Conservation (phyloP, 2,329 filamentous ascomycete species). For the Exophiala sp. region DNA sequence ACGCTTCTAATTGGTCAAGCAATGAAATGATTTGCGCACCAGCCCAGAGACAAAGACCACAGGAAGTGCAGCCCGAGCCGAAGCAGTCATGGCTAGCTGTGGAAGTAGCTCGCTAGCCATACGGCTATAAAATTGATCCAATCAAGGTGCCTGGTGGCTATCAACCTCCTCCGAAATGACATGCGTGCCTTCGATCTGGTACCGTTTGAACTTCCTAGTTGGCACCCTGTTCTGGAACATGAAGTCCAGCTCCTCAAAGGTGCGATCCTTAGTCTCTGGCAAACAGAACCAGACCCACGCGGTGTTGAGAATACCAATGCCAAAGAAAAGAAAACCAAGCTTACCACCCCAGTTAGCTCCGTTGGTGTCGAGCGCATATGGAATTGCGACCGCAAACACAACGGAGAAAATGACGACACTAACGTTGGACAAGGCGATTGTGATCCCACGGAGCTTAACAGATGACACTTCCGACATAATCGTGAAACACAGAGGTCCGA, state of each 20-base stretch:
- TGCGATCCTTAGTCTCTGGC: constrained; percentile 26
- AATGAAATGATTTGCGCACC: too few relatives aligned
- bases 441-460: constrained; percentile 40
- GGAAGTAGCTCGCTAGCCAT: too few relatives aligned
- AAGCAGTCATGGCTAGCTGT: too few relatives aligned
- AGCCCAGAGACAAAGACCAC: too few relatives aligned
- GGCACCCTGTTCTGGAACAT: constrained; percentile 23
- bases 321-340: not conserved
- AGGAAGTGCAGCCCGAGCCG: too few relatives aligned
- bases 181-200: not conserved
- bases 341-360: not conserved
- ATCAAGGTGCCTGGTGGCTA: too few relatives aligned
- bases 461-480: constrained; percentile 53
- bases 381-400: not conserved
- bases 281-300: constrained; percentile 22
- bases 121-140: too few relatives aligned
- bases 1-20: too few relatives aligned
- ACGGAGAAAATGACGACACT: not conserved
- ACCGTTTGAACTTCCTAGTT: not conserved
- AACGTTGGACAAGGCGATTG: not conserved
- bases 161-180: too few relatives aligned
- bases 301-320: not conserved
- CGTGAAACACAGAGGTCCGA: constrained; percentile 55
- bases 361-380: not conserved
- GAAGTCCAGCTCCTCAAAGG: constrained; percentile 30